A percentile compares a stretch with the other conserved stretches of the same genome.
These are phyloP conservation scores for Alternaria viburni DNA, from an alignment of 2,329 filamentous ascomycete species.

Conservation along the genomic window DNA sequence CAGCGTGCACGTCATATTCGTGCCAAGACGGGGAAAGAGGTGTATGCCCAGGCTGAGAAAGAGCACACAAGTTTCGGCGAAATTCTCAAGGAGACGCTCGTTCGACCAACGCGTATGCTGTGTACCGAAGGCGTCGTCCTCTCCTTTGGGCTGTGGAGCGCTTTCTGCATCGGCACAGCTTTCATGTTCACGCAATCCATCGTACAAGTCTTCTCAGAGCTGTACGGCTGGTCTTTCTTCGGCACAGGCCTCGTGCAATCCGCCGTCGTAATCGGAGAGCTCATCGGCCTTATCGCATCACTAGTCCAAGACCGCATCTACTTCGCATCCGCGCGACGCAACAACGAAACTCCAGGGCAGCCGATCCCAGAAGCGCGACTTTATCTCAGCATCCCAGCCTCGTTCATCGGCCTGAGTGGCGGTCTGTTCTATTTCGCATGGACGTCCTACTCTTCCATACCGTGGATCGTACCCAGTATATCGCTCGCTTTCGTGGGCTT, in stretches of 20 bases:
- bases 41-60: conserved; percentile 47
- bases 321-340: conserved; percentile 49
- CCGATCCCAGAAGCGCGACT: conserved; percentile 56
- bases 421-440: conserved; percentile 61
- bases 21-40: conserved; percentile 24
- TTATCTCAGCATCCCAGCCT: conserved; percentile 52
- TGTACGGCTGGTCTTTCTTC: conserved; percentile 52
- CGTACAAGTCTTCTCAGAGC: conserved; percentile 49
- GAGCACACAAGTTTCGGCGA: conserved; percentile 37
- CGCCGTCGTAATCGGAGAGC: conserved; percentile 55
- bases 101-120: conserved; percentile 50
- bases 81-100: conserved; percentile 48
- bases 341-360: conserved; percentile 46
- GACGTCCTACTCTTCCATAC: conserved; percentile 52
- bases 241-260: conserved; percentile 54
- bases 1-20: conserved; percentile 45
- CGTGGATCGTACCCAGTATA: conserved; percentile 57
- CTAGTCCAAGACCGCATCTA: conserved; percentile 50
- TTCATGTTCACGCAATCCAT: conserved; percentile 60
- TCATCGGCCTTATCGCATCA: conserved; percentile 49
- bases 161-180: conserved; percentile 55
- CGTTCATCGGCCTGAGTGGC: conserved; percentile 55
- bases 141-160: conserved; percentile 56
- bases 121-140: conserved; percentile 59
- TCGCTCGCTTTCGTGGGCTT: conserved; percentile 58